Conservation (phyloP, 805 yeast species). For the Yamadazyma akitaensis region DNA sequence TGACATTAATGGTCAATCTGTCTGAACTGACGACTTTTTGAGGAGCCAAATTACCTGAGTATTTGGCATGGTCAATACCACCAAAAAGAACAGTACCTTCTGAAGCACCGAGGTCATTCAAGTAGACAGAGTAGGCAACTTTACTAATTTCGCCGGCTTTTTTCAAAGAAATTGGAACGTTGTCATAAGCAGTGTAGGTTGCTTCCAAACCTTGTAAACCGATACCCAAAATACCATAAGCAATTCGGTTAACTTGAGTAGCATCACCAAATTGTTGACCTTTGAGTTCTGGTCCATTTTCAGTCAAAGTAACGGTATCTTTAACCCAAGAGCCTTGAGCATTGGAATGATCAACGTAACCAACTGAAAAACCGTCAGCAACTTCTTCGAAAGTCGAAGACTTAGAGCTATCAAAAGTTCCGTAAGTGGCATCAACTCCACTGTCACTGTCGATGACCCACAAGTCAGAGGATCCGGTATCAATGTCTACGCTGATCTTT, state of each 20-base stretch:
- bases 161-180: conserved; percentile 33
- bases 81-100: conserved; percentile 30
- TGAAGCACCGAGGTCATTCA: conserved; percentile 19
- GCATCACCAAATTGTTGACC: conserved; percentile 17
- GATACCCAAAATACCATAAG: conserved; percentile 18
- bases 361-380: conserved; percentile 35
- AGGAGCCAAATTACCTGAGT: conserved; percentile 15
- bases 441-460: conserved; percentile 18
- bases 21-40: conserved; percentile 22
- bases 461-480: conserved; percentile 28
- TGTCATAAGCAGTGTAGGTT: conserved; percentile 19
- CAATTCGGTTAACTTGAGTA: not conserved
- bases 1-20: conserved; percentile 7
- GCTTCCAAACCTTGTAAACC: conserved; percentile 12
- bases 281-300: conserved; percentile 10
- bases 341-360: conserved; percentile 45
- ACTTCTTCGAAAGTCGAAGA: conserved; percentile 32
- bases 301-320: conserved; percentile 14
- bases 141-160: conserved; percentile 31
- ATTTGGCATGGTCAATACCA: conserved; percentile 27
- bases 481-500: conserved; percentile 17
- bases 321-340: conserved; percentile 28
- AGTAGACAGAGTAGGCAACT: conserved; percentile 35
- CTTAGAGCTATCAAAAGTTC: conserved; percentile 31
- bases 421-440: conserved; percentile 21